Evolutionary conservation across 1,284 basidiomycete species (phyloP).

Genomic region (Volvariella volvacea): DNA sequence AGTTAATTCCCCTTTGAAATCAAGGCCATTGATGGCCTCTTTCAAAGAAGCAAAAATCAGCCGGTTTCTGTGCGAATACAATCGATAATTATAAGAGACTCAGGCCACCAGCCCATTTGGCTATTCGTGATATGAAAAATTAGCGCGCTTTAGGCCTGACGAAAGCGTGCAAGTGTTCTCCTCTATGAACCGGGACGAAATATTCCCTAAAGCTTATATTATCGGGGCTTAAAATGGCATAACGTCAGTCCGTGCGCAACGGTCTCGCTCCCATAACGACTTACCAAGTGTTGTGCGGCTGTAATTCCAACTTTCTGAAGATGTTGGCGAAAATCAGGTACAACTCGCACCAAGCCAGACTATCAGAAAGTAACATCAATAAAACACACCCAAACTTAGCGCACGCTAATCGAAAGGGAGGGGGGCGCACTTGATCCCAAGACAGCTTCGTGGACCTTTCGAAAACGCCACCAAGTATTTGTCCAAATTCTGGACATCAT

Average conservation of each 20-base stretch:
- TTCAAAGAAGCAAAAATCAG: no score
- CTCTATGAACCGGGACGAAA: constrained; percentile 22
- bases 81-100: no score
- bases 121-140: no score
- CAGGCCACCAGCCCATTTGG: no score
- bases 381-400: constrained; percentile 1
- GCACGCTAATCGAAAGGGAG: no score
- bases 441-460: constrained; percentile 25
- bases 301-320: constrained; percentile 30
- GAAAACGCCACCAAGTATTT: constrained; percentile 24
- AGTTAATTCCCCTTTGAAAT: no score
- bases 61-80: no score
- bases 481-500: constrained; percentile 15
- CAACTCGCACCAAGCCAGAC: constrained; percentile 36
- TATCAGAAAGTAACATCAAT: no score
- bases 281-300: constrained; percentile 22
- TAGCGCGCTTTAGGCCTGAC: no score
- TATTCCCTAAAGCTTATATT: constrained; percentile 23
- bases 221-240: constrained; percentile 14
- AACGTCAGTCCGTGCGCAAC: constrained; percentile 6
- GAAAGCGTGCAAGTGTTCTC: no score
- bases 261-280: constrained; percentile 7
- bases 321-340: constrained; percentile 32
- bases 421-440: constrained; percentile 33
- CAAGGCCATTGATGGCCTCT: no score